Percentiles rank a stretch among this genome's conserved stretches.
Evolutionary conservation across 495 filamentous ascomycete species (phyloP).

Genomic region (Penicillium goetzii): DNA sequence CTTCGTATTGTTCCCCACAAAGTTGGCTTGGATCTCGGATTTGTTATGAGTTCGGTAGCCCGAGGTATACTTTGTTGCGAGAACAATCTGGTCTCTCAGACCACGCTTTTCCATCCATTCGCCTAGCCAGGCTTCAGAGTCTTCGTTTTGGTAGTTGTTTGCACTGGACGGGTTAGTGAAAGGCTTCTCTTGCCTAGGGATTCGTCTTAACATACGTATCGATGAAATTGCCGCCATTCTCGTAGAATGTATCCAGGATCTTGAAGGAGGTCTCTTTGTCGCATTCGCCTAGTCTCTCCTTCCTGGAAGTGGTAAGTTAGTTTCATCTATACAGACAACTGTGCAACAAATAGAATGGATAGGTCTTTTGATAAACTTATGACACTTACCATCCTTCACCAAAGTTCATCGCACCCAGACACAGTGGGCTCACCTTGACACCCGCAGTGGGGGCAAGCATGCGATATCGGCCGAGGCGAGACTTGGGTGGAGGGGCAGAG

Average conservation of each 20-base stretch:
- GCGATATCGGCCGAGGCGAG: constrained; percentile 59
- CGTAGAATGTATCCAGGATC: constrained; percentile 70
- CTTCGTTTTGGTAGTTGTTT: constrained; percentile 69
- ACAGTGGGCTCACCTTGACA: constrained; percentile 62
- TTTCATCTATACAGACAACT: neutral
- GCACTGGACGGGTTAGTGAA: constrained; percentile 31
- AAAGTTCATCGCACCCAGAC: constrained; percentile 67
- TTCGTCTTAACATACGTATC: constrained; percentile 53
- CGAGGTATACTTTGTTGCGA: constrained; percentile 75
- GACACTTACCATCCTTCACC: constrained; percentile 53
- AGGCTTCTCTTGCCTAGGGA: neutral
- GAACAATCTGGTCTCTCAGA: constrained; percentile 20
- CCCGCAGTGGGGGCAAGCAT: constrained; percentile 61
- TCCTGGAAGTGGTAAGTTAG: constrained; percentile 27
- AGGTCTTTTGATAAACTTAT: neutral
- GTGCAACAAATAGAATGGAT: neutral
- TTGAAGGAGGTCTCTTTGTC: constrained; percentile 62
- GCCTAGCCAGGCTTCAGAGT: constrained; percentile 74
- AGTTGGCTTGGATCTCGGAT: constrained; percentile 53
- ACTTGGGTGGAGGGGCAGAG: constrained; percentile 17
- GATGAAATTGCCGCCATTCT: constrained; percentile 76
- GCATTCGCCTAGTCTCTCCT: constrained; percentile 57
- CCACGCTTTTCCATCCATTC: constrained; percentile 24
- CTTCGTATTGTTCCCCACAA: constrained; percentile 60
- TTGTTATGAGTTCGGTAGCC: constrained; percentile 28